phyloP scores from a whole-genome alignment of 129 eudicot genomes.

The Smallanthus sonchifolius region DNA sequence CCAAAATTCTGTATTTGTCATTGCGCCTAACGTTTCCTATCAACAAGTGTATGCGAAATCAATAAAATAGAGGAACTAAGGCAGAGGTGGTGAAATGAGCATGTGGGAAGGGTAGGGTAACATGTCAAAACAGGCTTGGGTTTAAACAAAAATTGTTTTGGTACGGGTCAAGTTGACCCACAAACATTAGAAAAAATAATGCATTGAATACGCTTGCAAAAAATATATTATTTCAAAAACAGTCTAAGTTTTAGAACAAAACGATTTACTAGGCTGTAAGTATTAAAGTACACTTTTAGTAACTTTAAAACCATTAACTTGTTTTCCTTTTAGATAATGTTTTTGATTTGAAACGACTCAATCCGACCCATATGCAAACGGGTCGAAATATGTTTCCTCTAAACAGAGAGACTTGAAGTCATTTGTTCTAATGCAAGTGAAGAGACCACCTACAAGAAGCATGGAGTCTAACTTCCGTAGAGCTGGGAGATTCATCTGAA shows the following conservation, averaged over 20 bases:
- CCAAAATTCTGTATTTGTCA: slow-evolving; percentile 80
- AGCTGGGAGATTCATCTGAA: slow-evolving; percentile 90
- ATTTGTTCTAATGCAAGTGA: background rate
- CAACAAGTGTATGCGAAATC: background rate
- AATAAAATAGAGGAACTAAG: background rate
- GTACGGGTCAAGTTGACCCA: background rate
- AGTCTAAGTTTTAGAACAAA: background rate
- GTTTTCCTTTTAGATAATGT: background rate
- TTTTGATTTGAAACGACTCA: background rate
- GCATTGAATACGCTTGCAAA: background rate
- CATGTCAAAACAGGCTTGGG: background rate
- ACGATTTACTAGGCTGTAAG: background rate
- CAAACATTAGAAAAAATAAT: background rate
- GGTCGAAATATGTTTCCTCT: background rate
- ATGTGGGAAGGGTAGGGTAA: no score
- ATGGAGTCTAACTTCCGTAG: slow-evolving; percentile 83
- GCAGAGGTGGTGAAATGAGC: no score
- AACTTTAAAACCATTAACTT: background rate
- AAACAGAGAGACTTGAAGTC: background rate
- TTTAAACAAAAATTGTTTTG: background rate
- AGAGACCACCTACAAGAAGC: slow-evolving; percentile 79
- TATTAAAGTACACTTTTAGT: background rate
- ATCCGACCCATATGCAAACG: background rate
- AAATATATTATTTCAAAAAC: background rate
- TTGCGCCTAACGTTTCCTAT: slow-evolving; percentile 72